phyloP scores from a whole-genome alignment of 768 basidiomycete genomes.

The Pulveroboletus frians region DNA sequence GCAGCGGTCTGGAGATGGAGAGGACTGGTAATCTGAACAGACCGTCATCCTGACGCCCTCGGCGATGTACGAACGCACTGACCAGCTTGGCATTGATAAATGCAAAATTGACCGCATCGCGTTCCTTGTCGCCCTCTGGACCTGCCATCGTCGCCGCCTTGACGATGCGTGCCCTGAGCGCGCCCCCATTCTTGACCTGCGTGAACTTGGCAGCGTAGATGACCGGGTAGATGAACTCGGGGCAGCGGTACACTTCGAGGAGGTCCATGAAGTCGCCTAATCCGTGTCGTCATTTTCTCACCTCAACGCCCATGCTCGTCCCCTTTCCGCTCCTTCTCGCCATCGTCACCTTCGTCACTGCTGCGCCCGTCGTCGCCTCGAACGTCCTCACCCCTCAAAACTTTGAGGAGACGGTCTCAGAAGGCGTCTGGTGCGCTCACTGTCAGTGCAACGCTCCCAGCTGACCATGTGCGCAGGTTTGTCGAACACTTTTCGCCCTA shows the following conservation, averaged over 20 bases:
- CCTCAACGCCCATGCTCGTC: slow-evolving; percentile 1
- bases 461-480: slow-evolving; percentile 40
- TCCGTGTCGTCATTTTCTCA: background rate
- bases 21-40: slow-evolving; percentile 69
- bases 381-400: slow-evolving; percentile 51
- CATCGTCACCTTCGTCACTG: slow-evolving; percentile 25
- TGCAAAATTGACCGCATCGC: slow-evolving; percentile 81
- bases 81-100: slow-evolving; percentile 87
- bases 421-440: slow-evolving; percentile 55
- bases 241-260: slow-evolving; percentile 55
- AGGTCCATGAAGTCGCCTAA: slow-evolving; percentile 10
- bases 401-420: slow-evolving; percentile 47
- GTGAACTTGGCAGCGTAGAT: slow-evolving; percentile 65
- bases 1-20: slow-evolving; percentile 82
- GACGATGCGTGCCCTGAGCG: slow-evolving; percentile 63
- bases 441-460: background rate
- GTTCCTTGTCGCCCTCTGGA: slow-evolving; percentile 56
- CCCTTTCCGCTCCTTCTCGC: slow-evolving; percentile 21
- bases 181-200: slow-evolving; percentile 56
- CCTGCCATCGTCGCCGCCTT: slow-evolving; percentile 59
- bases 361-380: slow-evolving; percentile 32
- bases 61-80: too few species aligned
- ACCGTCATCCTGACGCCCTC: too few species aligned
- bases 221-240: slow-evolving; percentile 42
- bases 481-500: slow-evolving; percentile 87